These are phyloP conservation scores for Alternaria ventricosa DNA, from an alignment of 2,329 filamentous ascomycete species.

Conservation along the genomic window DNA sequence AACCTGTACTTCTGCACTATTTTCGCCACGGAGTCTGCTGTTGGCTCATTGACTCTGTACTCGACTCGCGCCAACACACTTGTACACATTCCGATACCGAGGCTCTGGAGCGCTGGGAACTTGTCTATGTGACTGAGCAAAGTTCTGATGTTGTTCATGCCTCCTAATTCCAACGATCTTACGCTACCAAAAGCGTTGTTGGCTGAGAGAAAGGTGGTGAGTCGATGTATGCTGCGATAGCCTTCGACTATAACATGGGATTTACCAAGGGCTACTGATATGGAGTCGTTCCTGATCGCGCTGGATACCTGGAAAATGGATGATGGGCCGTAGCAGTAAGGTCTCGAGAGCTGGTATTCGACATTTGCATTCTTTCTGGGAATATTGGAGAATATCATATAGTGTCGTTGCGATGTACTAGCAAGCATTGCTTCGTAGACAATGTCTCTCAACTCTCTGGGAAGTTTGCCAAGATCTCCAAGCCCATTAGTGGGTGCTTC, in stretches of 20 bases:
- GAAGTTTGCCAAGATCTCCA: background rate
- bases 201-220: background rate
- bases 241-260: background rate
- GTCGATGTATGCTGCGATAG: background rate
- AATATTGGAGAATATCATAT: too few species aligned
- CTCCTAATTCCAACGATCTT: background rate
- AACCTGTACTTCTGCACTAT: background rate
- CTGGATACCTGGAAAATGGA: background rate
- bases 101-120: background rate
- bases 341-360: background rate
- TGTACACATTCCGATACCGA: too few species aligned
- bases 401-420: background rate
- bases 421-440: background rate
- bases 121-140: background rate
- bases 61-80: too few species aligned
- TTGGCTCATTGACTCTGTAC: too few species aligned
- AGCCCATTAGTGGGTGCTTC: background rate
- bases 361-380: background rate
- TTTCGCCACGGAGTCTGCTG: background rate
- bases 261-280: background rate
- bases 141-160: background rate
- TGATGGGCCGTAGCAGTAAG: background rate
- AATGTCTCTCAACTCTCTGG: background rate
- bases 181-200: background rate
- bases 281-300: background rate